Conservation (phyloP, 768 basidiomycete genomes). For the Rickenella mellea region DNA sequence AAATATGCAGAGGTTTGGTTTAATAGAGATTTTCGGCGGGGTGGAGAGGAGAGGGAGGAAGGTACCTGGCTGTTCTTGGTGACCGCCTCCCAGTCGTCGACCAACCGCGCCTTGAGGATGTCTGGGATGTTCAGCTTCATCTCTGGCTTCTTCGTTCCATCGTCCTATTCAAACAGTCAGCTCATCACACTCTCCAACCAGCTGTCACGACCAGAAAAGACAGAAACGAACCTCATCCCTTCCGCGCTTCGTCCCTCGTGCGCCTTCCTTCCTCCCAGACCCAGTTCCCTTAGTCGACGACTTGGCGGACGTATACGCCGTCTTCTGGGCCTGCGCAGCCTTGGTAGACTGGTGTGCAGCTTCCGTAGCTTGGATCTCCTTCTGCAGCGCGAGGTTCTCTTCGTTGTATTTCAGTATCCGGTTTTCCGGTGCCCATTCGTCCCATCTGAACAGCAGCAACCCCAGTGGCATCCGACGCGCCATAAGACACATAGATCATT, state of each 20-base stretch:
- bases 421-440: conserved; percentile 85
- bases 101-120: conserved; percentile 75
- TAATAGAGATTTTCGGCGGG: too few relatives aligned
- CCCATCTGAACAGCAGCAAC: conserved; percentile 54
- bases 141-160: conserved; percentile 70
- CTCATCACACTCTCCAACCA: background rate
- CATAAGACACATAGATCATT: conserved; percentile 1
- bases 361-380: conserved; percentile 37
- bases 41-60: background rate
- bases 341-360: conserved; percentile 18
- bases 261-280: conserved; percentile 45
- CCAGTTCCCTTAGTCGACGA: conserved; percentile 12
- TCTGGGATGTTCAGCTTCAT: conserved; percentile 89
- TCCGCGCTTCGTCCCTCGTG: conserved; percentile 57
- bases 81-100: conserved; percentile 96
- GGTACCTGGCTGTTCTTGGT: conserved; percentile 88
- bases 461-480: background rate
- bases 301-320: conserved; percentile 7
- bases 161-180: conserved; percentile 45
- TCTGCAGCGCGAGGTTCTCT: conserved; percentile 68
- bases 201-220: conserved; percentile 1
- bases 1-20: background rate
- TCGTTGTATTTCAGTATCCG: conserved; percentile 85
- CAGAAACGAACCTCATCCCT: conserved; percentile 58
- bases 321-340: conserved; percentile 17